Percentiles rank a stretch among this genome's conserved stretches.
Evolutionary conservation across 331 rosid genomes (phyloP).

Genomic region (Prunus yedoensis): DNA sequence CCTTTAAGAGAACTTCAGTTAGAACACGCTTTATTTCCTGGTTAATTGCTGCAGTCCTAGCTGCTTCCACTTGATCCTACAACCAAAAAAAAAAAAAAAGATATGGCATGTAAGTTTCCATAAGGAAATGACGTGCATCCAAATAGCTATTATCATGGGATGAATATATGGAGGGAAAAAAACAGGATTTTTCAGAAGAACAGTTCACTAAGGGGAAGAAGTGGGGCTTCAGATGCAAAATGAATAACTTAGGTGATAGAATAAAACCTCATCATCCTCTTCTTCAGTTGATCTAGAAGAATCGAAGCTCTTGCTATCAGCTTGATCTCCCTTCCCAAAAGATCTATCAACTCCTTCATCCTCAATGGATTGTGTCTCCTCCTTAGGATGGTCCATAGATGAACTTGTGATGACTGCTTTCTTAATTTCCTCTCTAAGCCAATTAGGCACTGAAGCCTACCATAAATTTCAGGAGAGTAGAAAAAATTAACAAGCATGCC

Average conservation of each 20-base stretch:
- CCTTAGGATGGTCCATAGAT: slow-evolving; percentile 68
- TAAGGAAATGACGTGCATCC: slow-evolving; percentile 1
- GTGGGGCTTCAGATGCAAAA: slow-evolving; percentile 7
- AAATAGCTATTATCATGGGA: slow-evolving; percentile 6
- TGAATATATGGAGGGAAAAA: not conserved
- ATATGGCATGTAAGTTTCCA: slow-evolving; percentile 19
- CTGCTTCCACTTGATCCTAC: slow-evolving; percentile 71
- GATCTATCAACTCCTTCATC: slow-evolving; percentile 58
- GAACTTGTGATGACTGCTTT: slow-evolving; percentile 76
- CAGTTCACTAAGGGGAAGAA: slow-evolving; percentile 5
- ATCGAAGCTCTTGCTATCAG: slow-evolving; percentile 75
- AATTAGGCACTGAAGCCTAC: slow-evolving; percentile 94
- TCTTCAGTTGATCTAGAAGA: slow-evolving; percentile 87
- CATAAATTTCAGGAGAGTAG: slow-evolving; percentile 22
- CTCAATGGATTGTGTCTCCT: slow-evolving; percentile 42
- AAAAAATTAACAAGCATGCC: slow-evolving; percentile 12
- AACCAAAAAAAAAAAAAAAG: slow-evolving; percentile 5
- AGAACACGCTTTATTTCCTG: slow-evolving; percentile 86
- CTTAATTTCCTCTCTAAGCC: slow-evolving; percentile 97
- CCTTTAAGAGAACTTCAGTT: slow-evolving; percentile 93
- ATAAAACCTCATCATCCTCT: slow-evolving; percentile 86
- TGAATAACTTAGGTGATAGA: slow-evolving; percentile 8
- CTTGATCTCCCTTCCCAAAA: slow-evolving; percentile 54
- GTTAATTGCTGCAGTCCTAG: slow-evolving; percentile 83
- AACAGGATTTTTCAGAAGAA: slow-evolving; percentile 12